A percentile compares a stretch with the other conserved stretches of the same genome.
Conservation (phyloP, 2,329 filamentous ascomycete species). For the Phyllosticta citribraziliensis region DNA sequence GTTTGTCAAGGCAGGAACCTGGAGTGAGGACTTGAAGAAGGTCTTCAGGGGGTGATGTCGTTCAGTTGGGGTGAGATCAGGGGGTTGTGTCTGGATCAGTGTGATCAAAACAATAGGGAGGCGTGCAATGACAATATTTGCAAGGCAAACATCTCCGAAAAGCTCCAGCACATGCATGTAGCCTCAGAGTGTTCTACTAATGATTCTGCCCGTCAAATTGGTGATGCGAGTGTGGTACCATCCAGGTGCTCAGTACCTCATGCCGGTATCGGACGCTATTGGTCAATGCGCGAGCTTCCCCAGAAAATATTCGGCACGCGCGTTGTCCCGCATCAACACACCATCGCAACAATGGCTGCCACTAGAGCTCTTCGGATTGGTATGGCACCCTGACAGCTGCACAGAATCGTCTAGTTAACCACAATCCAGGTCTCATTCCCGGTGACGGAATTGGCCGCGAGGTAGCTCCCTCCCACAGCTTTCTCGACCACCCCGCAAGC, state of each 20-base stretch:
- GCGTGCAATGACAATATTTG: too few species aligned
- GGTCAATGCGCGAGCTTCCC: conserved; percentile 9
- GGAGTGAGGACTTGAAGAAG: neutral
- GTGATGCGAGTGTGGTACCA: neutral
- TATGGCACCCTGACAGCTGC: neutral
- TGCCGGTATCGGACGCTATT: neutral
- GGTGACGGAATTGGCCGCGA: conserved; percentile 98
- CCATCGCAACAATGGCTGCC: conserved; percentile 11
- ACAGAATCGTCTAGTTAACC: neutral
- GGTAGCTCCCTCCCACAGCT: conserved; percentile 29
- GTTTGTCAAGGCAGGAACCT: neutral
- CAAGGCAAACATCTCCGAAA: too few species aligned
- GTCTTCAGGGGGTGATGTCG: neutral
- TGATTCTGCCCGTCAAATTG: neutral
- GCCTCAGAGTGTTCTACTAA: too few species aligned
- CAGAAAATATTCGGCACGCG: conserved; percentile 9
- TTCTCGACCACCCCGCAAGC: neutral
- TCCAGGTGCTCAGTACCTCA: neutral
- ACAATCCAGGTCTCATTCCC: conserved; percentile 72
- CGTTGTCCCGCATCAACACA: neutral
- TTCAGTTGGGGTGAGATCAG: neutral
- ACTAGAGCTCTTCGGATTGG: conserved; percentile 12
- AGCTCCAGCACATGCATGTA: too few species aligned
- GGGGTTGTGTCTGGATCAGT: neutral
- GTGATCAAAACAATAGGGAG: neutral